Base-by-base conservation (phyloP, 1,284 basidiomycete genomes). In the Erythrobasidium hasegawianum region DNA sequence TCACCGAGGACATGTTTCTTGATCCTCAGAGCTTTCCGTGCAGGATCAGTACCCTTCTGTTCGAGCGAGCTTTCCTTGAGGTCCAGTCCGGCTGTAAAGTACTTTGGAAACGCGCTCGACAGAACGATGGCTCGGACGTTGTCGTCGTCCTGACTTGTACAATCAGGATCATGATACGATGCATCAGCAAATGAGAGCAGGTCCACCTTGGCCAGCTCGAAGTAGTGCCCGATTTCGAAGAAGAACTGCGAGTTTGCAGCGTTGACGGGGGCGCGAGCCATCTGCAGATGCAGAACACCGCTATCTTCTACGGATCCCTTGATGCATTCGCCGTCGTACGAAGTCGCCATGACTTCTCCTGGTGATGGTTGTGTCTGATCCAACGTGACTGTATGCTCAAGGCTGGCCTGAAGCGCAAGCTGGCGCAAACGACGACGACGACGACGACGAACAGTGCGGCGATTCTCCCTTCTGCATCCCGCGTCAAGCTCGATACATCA, bases 111-210 rank as follows among this genome's bases (percentile, higher is more conserved):
- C 0, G 80, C 80, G 0, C 89, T 90, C 0, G 86, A 83, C 0
- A 93, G 78, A 0, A 93, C 87, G 14, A 89, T 81, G 0, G 80
- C 86, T 29, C 87, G 83, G 1, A 89, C 82, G 33, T 85, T 81
- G 0, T 82, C 79, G 45, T 86, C 83, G 11, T 76, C 1, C 43
- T 8, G 33, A 20, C 0, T n/a, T 71, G 43, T 14, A 47, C 16
- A 5, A 14, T 24, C 22, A 47, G 43, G 18, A n/a, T 38, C 52
- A 55, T 26, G n/a, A 55, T 55, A 27, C 5, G 24, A 73, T 33
- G 4, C 5, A 33, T 33, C n/a, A n/a, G n/a, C n/a, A n/a, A 11
- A 11, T 11, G 33, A 11, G 5, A 33, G 4, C 33, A 33, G 43
- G 8, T 47, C 22, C 43, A 47, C 43, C 0, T 80, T 79, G 26